Conservation (phyloP, 345 rosid species). For the Lenwebbia sp. region DNA sequence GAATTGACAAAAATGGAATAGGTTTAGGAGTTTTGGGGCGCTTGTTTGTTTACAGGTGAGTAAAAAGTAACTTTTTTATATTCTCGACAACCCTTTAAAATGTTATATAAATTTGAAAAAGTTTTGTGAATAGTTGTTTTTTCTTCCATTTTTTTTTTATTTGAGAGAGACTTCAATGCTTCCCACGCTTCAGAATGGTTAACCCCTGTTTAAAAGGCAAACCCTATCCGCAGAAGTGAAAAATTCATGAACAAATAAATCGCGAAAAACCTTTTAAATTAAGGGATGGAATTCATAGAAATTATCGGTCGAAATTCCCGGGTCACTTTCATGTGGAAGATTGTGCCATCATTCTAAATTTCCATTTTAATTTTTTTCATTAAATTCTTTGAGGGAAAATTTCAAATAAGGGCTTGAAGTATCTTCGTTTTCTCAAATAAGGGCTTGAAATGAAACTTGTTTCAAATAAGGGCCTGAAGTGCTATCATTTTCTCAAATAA, state of each 20-base stretch:
- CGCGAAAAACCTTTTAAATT: background rate
- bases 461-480: too few relatives aligned
- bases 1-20: too few relatives aligned
- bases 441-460: too few relatives aligned
- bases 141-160: background rate
- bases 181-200: background rate
- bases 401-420: too few relatives aligned
- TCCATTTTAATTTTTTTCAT: too few relatives aligned
- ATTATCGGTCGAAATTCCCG: too few relatives aligned
- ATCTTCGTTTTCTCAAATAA: too few relatives aligned
- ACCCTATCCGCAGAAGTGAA: background rate
- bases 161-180: background rate
- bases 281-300: background rate
- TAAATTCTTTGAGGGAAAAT: too few relatives aligned
- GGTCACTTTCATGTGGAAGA: background rate
- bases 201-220: background rate
- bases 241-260: background rate
- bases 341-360: background rate
- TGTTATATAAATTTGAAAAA: background rate
- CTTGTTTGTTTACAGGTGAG: background rate
- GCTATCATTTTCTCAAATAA: too few relatives aligned
- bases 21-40: too few relatives aligned
- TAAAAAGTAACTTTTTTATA: too few relatives aligned
- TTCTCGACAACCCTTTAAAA: background rate
- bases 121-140: background rate